A percentile compares a stretch with the other conserved stretches of the same genome.
Evolutionary conservation across 2,329 filamentous ascomycete genomes (phyloP).

Genomic region (Xylogone sp.): DNA sequence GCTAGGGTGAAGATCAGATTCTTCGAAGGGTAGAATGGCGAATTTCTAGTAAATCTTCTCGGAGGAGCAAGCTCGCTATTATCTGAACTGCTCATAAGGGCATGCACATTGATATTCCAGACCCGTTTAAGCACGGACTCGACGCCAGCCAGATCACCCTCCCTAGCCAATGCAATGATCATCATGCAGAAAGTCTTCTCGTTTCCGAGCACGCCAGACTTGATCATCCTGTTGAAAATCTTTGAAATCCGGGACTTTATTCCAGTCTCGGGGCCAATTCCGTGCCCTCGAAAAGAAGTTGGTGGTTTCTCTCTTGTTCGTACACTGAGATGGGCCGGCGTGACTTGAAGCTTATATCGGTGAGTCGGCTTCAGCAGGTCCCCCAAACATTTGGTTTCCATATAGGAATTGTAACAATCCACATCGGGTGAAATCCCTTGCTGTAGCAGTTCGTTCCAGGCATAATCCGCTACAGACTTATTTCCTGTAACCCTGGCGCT

Average conservation of each 20-base stretch:
- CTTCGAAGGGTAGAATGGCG: constrained; percentile 53
- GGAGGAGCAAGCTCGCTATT: constrained; percentile 28
- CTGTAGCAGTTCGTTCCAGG: constrained; percentile 42
- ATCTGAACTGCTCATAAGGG: constrained; percentile 3
- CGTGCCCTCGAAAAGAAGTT: constrained; percentile 17
- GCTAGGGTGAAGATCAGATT: constrained; percentile 63
- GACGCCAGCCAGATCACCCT: constrained; percentile 44
- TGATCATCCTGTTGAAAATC: constrained; percentile 45
- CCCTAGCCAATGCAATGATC: constrained; percentile 47
- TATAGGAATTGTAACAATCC: constrained; percentile 51
- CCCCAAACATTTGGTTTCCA: constrained; percentile 47
- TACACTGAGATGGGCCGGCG: constrained; percentile 19
- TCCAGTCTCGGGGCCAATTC: constrained; percentile 13
- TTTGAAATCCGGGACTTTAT: constrained; percentile 13
- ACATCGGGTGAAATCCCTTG: constrained; percentile 38
- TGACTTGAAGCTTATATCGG: constrained; percentile 28
- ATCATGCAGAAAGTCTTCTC: constrained; percentile 50
- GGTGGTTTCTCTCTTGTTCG: constrained; percentile 16
- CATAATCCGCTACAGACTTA: constrained; percentile 33
- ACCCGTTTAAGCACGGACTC: constrained; percentile 44
- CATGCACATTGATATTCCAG: constrained; percentile 43
- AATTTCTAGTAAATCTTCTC: constrained; percentile 37
- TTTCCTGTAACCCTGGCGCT: constrained; percentile 46
- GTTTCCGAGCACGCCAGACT: constrained; percentile 38
- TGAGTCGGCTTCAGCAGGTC: constrained; percentile 33